These are phyloP conservation scores for Tricharina praecox DNA, from an alignment of 495 filamentous ascomycete species.

Conservation along the genomic window DNA sequence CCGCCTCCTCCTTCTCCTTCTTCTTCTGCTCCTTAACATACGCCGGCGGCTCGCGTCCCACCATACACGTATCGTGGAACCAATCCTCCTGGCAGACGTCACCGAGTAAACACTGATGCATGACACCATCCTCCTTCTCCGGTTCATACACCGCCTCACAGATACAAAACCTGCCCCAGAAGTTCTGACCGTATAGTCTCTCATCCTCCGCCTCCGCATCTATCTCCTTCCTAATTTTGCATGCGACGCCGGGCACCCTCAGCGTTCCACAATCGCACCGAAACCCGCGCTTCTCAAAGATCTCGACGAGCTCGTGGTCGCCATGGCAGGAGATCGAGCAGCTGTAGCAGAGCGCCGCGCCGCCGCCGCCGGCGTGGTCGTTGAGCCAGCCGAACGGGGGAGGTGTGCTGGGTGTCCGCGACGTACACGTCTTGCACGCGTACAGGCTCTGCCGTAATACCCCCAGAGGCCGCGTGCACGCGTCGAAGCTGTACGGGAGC, in stretches of 20 bases:
- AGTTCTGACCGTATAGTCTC: conserved; percentile 93
- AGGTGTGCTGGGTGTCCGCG: conserved; percentile 44
- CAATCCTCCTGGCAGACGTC: conserved; percentile 89
- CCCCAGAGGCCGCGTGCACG: conserved; percentile 75
- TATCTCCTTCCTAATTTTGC: conserved; percentile 58
- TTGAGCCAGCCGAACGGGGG: conserved; percentile 8
- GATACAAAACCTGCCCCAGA: conserved; percentile 78
- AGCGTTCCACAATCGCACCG: conserved; percentile 93
- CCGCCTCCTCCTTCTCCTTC: conserved; percentile 10
- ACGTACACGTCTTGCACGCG: conserved; percentile 83
- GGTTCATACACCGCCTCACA: conserved; percentile 76
- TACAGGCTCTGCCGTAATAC: conserved; percentile 74
- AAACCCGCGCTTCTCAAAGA: conserved; percentile 89
- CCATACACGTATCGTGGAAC: conserved; percentile 92
- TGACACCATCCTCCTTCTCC: conserved; percentile 80
- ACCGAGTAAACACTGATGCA: conserved; percentile 92
- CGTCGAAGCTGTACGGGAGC: conserved; percentile 86
- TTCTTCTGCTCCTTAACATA: conserved; percentile 14
- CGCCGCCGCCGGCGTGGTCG: conserved; percentile 30
- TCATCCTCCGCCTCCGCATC: conserved; percentile 44
- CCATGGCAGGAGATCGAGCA: conserved; percentile 95
- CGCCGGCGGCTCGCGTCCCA: conserved; percentile 44
- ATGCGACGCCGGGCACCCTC: conserved; percentile 43
- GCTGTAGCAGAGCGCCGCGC: conserved; percentile 83
- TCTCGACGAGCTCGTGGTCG: conserved; percentile 84